These are phyloP conservation scores for Suillus fuscotomentosus DNA, from an alignment of 768 basidiomycete genomes.

Conservation along the genomic window DNA sequence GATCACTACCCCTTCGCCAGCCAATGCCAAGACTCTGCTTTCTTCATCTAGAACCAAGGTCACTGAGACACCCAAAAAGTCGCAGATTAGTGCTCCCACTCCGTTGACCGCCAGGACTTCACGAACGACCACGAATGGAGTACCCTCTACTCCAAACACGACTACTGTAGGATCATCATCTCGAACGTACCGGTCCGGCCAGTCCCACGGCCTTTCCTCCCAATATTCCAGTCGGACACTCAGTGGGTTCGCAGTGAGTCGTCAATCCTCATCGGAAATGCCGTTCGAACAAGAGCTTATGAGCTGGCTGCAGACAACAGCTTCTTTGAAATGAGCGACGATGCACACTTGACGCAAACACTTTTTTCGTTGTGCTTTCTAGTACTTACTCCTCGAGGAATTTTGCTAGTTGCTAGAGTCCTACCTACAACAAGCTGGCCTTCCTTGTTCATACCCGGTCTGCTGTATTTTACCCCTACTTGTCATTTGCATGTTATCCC, in stretches of 20 bases:
- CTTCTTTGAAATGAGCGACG: constrained; percentile 26
- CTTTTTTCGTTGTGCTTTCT: constrained; percentile 8
- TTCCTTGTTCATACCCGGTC: constrained; percentile 38
- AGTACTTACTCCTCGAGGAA: constrained; percentile 16
- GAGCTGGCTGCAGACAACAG: constrained; percentile 36
- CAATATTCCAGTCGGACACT: constrained; percentile 76
- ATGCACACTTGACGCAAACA: constrained; percentile 8
- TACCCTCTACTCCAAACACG: constrained; percentile 59
- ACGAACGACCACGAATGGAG: constrained; percentile 49
- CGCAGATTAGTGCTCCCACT: constrained; percentile 85
- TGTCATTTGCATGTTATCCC: constrained; percentile 37
- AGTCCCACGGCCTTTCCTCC: constrained; percentile 66
- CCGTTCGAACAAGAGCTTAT: constrained; percentile 37
- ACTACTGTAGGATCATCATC: constrained; percentile 60
- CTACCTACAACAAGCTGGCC: constrained; percentile 33
- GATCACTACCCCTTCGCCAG: constrained; percentile 39
- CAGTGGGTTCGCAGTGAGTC: constrained; percentile 66
- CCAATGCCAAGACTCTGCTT: constrained; percentile 52
- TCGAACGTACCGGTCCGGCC: constrained; percentile 66
- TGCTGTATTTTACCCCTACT: constrained; percentile 40
- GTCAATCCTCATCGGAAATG: constrained; percentile 29
- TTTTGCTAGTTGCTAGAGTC: constrained; percentile 27
- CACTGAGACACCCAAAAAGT: constrained; percentile 83
- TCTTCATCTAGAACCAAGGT: constrained; percentile 58
- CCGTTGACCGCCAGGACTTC: constrained; percentile 78